phyloP scores from a whole-genome alignment of 2,329 filamentous ascomycete genomes.

The Xylariaceae sp. region DNA sequence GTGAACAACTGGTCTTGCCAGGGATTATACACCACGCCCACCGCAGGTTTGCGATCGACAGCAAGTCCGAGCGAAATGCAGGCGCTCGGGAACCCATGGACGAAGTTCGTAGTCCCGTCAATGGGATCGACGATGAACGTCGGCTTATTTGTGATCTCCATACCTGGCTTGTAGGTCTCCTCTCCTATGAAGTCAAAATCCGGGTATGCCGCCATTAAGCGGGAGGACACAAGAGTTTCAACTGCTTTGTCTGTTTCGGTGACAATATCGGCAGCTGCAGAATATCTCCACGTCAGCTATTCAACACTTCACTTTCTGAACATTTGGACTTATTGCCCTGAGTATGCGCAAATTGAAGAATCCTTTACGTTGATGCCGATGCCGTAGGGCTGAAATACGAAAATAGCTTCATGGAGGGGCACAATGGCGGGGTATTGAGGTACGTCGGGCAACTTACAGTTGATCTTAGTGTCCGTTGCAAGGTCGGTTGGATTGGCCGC shows the following conservation, averaged over 20 bases:
- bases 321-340: too few species aligned
- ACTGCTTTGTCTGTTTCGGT: conserved; percentile 67
- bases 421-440: conserved; percentile 19
- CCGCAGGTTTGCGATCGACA: conserved; percentile 56
- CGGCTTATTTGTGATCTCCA: conserved; percentile 59
- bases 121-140: conserved; percentile 83
- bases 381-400: background rate
- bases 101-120: conserved; percentile 79
- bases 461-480: conserved; percentile 60
- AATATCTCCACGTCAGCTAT: background rate
- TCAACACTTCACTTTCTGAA: too few species aligned
- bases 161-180: conserved; percentile 71
- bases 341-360: background rate
- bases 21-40: conserved; percentile 80
- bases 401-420: conserved; percentile 14
- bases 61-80: conserved; percentile 75
- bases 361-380: conserved; percentile 13
- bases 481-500: conserved; percentile 58
- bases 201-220: conserved; percentile 53
- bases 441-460: conserved; percentile 46
- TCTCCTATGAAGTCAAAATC: conserved; percentile 67
- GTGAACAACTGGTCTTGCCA: conserved; percentile 69
- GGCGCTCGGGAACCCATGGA: conserved; percentile 71
- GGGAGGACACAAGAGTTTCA: conserved; percentile 58
- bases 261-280: conserved; percentile 63